Conservation (phyloP, 208 protist species). For the Naegleria fowleri region DNA sequence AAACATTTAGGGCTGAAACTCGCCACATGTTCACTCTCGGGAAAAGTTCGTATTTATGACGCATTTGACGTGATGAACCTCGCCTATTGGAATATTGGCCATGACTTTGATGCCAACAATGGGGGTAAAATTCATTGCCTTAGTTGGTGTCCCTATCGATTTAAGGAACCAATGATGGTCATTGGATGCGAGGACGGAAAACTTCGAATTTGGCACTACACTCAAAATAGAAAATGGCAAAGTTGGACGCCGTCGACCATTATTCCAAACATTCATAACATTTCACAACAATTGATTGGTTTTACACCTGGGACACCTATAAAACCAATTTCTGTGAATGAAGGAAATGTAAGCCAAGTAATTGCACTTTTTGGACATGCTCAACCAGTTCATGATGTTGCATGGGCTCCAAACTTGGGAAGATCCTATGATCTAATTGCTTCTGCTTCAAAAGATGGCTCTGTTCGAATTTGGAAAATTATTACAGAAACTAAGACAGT, state of each 20-base stretch:
- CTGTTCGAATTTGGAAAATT: slow-evolving; percentile 31
- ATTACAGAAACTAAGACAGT: not conserved
- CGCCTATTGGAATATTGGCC: slow-evolving; percentile 45
- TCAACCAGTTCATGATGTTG: slow-evolving; percentile 48
- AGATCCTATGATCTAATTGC: slow-evolving; percentile 61
- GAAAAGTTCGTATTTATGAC: slow-evolving; percentile 62
- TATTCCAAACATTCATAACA: not conserved
- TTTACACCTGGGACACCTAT: not conserved
- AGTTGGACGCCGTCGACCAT: not conserved
- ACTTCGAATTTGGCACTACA: not conserved
- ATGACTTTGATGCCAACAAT: slow-evolving; percentile 41
- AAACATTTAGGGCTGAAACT: slow-evolving; percentile 58
- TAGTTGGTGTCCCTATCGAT: slow-evolving; percentile 53
- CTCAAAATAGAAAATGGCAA: not conserved
- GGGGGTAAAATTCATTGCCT: slow-evolving; percentile 46
- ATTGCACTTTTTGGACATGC: not conserved
- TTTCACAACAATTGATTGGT: slow-evolving; percentile 15
- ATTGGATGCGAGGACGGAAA: not conserved
- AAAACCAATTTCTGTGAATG: not conserved
- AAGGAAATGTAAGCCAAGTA: not conserved
- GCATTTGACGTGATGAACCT: slow-evolving; percentile 65
- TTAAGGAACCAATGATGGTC: slow-evolving; percentile 32
- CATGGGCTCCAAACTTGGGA: slow-evolving; percentile 52
- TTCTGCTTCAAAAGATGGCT: slow-evolving; percentile 36
- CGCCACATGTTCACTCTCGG: slow-evolving; percentile 41